Evolutionary conservation across 1,139 yeast genomes (phyloP), one percentile per base, ranked within the genome.

Genomic region (Candida neerlandica): DNA sequence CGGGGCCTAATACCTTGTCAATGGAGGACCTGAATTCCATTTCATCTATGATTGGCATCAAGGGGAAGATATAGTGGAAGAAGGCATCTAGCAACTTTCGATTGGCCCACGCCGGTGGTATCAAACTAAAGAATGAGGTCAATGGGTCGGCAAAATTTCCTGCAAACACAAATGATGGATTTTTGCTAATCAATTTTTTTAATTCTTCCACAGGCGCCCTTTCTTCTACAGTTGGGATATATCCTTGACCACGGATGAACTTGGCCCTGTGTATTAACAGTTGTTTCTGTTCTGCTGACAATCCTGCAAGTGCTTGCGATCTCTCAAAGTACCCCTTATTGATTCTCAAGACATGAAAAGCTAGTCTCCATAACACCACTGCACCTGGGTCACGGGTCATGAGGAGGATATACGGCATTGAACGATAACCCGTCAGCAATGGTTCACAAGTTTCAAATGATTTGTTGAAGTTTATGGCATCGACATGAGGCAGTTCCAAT

Each of bases 41-140:
- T 55, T 80, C 80, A 48, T 80, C 82, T 14, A 81, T 52, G 43
- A 75, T 69, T 1, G 86, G 86, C 54, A 73, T 63, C 46, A 70
- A 69, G 0, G 80, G 78, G 48, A 75, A 75, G 11, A 79, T 65
- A 19, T 66, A 61, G 3, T 57, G 60, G 58, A 81, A 81, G 57
- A 71, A 82, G 15, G 57, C 38, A 12, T 51, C 49, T 14, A 62
- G 35, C 19, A 48, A 45, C 39, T 48, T 43, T 6, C 43, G 40
- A 29, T 48, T 46, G 5, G 48, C 48, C 48, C 47, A 41, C 11
- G 55, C 51, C 11, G 55, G 55, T 3, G 55, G 55, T n/a, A 52
- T 50, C 26, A 52, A 48, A 16, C 32, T 35, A 19, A 52, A 52
- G 33, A 48, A 52, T 5, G 53, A 48, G 19, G 49, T 26, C 29